Evolutionary conservation across 1,284 basidiomycete genomes (phyloP), one percentile per base, ranked within the genome.

Genomic region (Ustilago lituana): DNA sequence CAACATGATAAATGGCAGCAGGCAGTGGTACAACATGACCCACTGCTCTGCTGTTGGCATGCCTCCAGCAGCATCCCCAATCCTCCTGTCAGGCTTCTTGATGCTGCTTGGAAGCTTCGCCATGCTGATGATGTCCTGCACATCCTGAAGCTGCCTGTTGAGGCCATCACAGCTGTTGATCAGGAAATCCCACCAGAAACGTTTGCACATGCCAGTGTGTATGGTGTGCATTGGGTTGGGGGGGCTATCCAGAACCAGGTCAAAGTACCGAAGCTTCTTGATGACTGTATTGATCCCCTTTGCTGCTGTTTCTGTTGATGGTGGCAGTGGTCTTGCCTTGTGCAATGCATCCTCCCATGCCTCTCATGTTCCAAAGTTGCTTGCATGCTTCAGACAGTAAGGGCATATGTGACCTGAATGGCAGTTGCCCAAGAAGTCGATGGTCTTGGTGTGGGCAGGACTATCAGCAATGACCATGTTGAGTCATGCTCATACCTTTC

Each of bases 1-100:
- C 9, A 47, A 33, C 45, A 47, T 40, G 23, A 24, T 26, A 23
- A 40, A 40, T 5, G 38, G 38, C 22, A 40, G 23, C 11, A 40
- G 38, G 23, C 38, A 40, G 38, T 22, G 38, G 12, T 29, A 29
- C 27, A 29, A 7, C 12, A 12, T 29, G 27, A 29, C 27, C 27
- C 27, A 29, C 27, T 29, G 27, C 27, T 29, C 27, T 29, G 27
- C 27, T 29, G 27, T 29, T 7, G 27, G 27, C 12, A 12, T 6
- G 7, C 27, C 6, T 7, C 6, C 27, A 29, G 7, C 12, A 12
- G 7, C 6, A 6, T 29, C 27, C 12, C 27, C 27, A 6, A 29
- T 29, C 27, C 27, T 29, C 7, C 12, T 29, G 27, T 29, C 27
- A 6, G 12, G 27, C 12, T 7, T 29, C 27, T 29, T 29, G 27